Evolutionary conservation across 2,329 filamentous ascomycete genomes (phyloP), one percentile per base, ranked within the genome.

Genomic region (Biscogniauxia mediterranea): DNA sequence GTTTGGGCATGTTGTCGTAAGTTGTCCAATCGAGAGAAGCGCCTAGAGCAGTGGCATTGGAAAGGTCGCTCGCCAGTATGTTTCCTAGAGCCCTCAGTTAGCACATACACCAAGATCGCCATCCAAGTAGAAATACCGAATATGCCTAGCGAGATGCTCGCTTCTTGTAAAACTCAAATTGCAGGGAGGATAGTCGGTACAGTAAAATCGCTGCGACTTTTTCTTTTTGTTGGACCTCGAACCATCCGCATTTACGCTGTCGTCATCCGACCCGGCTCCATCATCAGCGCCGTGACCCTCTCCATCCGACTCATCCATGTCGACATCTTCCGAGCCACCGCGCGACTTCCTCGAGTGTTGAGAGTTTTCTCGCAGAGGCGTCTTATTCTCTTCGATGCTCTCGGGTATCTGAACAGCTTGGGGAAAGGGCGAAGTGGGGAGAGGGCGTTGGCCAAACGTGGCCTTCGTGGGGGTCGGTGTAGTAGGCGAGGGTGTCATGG

Each of bases 11-110:
- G 95, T 74, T 99, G 95, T 61, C 95, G 88, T 56, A 99, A 80
- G 73, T 99, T 99, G 76, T 99, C 94, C 53, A 98, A 84, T 55
- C 94, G 87, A 9, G 95, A 98, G 75, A 99, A 99, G 59, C 93
- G 87, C 56, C 95, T 87, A 2, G 90, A 92, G 76, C 95, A 99
- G 76, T 98, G 95, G 69, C 95, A 99, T 76, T 96, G 91, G 71
- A 98, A 99, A 0, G 95, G 95, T 26, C 95, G 88, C 79, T 99
- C 95, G 57, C 95, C 95, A 0, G 95, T 99, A 72, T 99, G 95
- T 85, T 98, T 98, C 70, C 93, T 95, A 56, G 17, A 54, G 55
- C 67, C 57, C 66, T 74, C 65, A 73, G 68, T 63, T 61, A 63
- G 55, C 58, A 53, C 52, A 54, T 9, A 52, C n/a, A 15, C 8